Evolutionary conservation across 176 grass and related monocot species (phyloP), one percentile per base, ranked within the genome.

Genomic region (Eleusine coracana): DNA sequence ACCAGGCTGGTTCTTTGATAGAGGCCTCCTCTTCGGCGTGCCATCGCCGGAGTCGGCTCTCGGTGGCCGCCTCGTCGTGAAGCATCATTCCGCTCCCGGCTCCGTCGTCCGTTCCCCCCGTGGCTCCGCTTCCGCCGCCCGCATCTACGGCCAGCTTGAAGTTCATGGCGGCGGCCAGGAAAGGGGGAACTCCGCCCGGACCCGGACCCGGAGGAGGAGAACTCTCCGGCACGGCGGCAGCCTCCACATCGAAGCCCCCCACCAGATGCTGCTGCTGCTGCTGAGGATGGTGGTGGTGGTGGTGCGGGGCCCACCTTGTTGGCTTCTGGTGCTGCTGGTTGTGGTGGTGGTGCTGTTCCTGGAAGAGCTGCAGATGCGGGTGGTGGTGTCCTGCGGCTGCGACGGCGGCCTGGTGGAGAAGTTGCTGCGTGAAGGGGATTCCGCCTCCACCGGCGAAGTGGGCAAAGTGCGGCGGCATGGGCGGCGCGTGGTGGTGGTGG

Each of bases 1-100:
- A 99, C 96, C 96, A 96, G 70, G 85, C 84, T 13, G 93, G 93
- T 54, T 99, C 96, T 72, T 99, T 99, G 75, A 99, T 96, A 78
- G 96, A 83, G 3, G 93, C 67, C 58, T 99, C 96, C 58, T 99
- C 96, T 18, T 99, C 93, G 10, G 89, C 73, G 3, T 86, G 27
- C 92, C 92, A 94, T 5, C 75, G 89, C 36, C 80, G 85, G 71
- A 89, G 82, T 8, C 92, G 59, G 82, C 87, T 87, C 75, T 92
- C 89, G 4, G 89, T 86, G n/a, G 86, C 89, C 1, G 86, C 89
- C 41, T 89, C 89, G n/a, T 92, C 91, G 36, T 90, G 89, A 2
- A 89, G 86, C 86, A 94, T 85, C 82, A 91, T 91, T 70, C 80
- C 77, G 67, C 82, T 73, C 27, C 83, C 86, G 66, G 77, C 38